Base-by-base conservation (phyloP, 2,329 filamentous ascomycete species). In the Cordyceps fumosorosea region DNA sequence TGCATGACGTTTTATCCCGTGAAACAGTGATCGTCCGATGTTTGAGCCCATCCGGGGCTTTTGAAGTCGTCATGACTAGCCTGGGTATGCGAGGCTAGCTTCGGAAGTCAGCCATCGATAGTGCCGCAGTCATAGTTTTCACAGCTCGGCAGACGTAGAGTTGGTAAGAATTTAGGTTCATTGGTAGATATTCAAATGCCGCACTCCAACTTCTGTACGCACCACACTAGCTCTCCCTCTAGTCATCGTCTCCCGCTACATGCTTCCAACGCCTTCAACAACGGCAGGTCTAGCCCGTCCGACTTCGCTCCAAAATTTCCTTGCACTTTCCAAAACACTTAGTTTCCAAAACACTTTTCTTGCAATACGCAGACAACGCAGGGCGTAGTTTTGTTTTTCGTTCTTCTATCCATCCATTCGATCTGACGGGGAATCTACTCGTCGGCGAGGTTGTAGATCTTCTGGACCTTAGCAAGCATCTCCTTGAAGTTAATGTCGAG, bases 401-500 rank as follows among this genome's bases (percentile, higher is more conserved):
- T 11, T 2, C 8, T 24, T 53, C 53, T 22, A 12, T 45, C 12
- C 7, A 16, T 26, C 16, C 2, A 20, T 16, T 32, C 29, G 14
- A 20, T 32, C 18, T 32, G 54, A 37, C 10, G 37, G 24, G n/a
- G 12, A 20, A 22, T 24, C 48, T 62, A 65, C 56, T 72, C 71
- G 29, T 77, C 75, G 44, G 72, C 73, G 22, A 84, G 75, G 72
- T 87, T 82, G 73, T 87, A 87, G 68, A 88, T 84, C 80, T 87
- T 87, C 77, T 86, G 82, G 59, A 87, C 82, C 63, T 80, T 78
- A 60, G 72, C 73, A 51, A 88, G 74, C 72, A 80, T 79, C 14
- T 75, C 72, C 74, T 85, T 79, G 66, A 86, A 85, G 69, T 88
- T 80, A 66, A 88, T 78, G 70, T 88, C 78, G 64, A 88, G 75